phyloP scores from a whole-genome alignment of 2,329 filamentous ascomycete genomes.

The Microcyclospora tardicrescens region DNA sequence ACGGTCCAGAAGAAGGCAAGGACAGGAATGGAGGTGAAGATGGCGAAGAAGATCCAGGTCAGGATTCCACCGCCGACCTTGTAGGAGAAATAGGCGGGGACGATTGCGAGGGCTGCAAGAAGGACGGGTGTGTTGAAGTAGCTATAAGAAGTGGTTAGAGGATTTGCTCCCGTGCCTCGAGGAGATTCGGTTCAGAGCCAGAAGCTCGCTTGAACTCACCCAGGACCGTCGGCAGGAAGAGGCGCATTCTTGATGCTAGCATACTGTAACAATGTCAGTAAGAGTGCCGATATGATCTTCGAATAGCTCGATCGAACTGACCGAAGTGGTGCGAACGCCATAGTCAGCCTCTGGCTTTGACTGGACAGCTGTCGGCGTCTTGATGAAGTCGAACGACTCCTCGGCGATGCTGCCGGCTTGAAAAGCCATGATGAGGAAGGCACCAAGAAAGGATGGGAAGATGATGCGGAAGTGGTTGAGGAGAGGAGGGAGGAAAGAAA shows the following conservation, averaged over 20 bases:
- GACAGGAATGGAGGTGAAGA: slow-evolving; percentile 66
- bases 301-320: slow-evolving; percentile 25
- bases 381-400: slow-evolving; percentile 53
- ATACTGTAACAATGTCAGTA: slow-evolving; percentile 41
- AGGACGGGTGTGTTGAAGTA: slow-evolving; percentile 77
- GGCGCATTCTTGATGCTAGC: slow-evolving; percentile 88
- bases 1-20: slow-evolving; percentile 71
- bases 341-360: slow-evolving; percentile 41
- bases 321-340: slow-evolving; percentile 49
- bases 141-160: slow-evolving; percentile 31
- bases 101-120: slow-evolving; percentile 51
- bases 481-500: neutral
- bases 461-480: neutral
- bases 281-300: slow-evolving; percentile 1
- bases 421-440: neutral
- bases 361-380: slow-evolving; percentile 45
- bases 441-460: too few species aligned
- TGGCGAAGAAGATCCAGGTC: slow-evolving; percentile 73
- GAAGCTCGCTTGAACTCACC: slow-evolving; percentile 31
- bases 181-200: too few species aligned
- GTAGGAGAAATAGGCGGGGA: slow-evolving; percentile 72
- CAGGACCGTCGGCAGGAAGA: slow-evolving; percentile 76
- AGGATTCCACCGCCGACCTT: slow-evolving; percentile 74
- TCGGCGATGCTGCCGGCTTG: slow-evolving; percentile 21
- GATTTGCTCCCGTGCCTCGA: too few species aligned